phyloP scores from a whole-genome alignment of 768 basidiomycete species.

The Neoboletus subvelutipes region DNA sequence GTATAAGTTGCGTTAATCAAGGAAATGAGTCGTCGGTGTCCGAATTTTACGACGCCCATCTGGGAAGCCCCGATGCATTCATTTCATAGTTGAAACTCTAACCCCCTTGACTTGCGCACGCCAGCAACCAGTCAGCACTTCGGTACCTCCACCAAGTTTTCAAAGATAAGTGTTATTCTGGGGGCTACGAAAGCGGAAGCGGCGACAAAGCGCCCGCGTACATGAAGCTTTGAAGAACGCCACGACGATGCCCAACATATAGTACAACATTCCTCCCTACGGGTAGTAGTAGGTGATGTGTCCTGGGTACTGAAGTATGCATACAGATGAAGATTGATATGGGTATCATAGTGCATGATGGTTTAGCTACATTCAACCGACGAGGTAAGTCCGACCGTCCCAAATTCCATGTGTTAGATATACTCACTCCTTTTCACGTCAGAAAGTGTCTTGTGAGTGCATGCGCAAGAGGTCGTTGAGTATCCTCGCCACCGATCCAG shows the following conservation, averaged over 20 bases:
- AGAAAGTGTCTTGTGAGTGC: constrained; percentile 41
- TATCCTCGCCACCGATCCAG: constrained; percentile 66
- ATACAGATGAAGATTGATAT: constrained; percentile 32
- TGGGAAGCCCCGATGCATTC: too few relatives aligned
- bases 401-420: neutral
- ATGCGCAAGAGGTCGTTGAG: constrained; percentile 69
- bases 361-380: constrained; percentile 13
- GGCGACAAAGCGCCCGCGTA: neutral
- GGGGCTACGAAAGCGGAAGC: neutral
- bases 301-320: constrained; percentile 26
- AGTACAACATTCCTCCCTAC: constrained; percentile 20
- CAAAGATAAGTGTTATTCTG: constrained; percentile 2
- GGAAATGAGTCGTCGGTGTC: too few relatives aligned
- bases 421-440: constrained; percentile 33
- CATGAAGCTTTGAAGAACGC: neutral
- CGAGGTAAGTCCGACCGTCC: constrained; percentile 11
- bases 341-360: constrained; percentile 31
- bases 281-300: constrained; percentile 4
- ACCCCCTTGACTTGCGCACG: neutral
- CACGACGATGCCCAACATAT: constrained; percentile 2
- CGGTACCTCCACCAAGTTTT: neutral
- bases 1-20: too few relatives aligned
- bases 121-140: neutral
- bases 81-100: neutral
- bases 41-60: neutral